Percentiles rank a stretch among this genome's conserved stretches.
These are phyloP conservation scores for Starmerella bombicola DNA, from an alignment of 805 yeast species.

Conservation along the genomic window DNA sequence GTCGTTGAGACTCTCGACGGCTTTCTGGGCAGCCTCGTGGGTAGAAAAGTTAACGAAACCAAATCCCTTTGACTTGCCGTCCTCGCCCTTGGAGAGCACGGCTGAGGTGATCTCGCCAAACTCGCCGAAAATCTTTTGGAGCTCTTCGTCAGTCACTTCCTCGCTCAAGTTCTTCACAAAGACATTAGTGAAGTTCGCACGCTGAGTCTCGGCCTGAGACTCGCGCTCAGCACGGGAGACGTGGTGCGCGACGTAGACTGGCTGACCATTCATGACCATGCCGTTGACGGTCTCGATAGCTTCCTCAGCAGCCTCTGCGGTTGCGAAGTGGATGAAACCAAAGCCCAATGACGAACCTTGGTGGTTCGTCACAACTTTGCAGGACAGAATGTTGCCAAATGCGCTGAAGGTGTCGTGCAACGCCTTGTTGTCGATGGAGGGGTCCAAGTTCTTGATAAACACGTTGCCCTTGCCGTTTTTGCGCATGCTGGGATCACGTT, in stretches of 20 bases:
- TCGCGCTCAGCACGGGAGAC: slow-evolving; percentile 86
- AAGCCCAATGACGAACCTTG: slow-evolving; percentile 86
- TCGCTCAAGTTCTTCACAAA: slow-evolving; percentile 80
- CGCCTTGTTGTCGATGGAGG: slow-evolving; percentile 97
- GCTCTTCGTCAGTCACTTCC: slow-evolving; percentile 42
- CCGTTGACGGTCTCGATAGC: slow-evolving; percentile 97
- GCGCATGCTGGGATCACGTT: slow-evolving; percentile 93
- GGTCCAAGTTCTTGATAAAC: slow-evolving; percentile 95
- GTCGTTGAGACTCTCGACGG: slow-evolving; percentile 86
- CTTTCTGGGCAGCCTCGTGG: slow-evolving; percentile 80
- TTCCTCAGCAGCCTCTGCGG: slow-evolving; percentile 79
- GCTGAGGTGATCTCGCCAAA: slow-evolving; percentile 77
- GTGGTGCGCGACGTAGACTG: slow-evolving; percentile 92
- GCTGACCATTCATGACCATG: slow-evolving; percentile 91
- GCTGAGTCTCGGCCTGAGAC: slow-evolving; percentile 77
- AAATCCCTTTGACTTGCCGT: slow-evolving; percentile 87
- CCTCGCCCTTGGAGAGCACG: slow-evolving; percentile 63
- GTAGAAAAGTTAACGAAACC: slow-evolving; percentile 86
- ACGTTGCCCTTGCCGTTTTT: slow-evolving; percentile 93
- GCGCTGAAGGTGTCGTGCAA: slow-evolving; percentile 95
- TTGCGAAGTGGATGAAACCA: slow-evolving; percentile 95
- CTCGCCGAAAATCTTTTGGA: slow-evolving; percentile 56
- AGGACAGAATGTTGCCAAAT: slow-evolving; percentile 88
- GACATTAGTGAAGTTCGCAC: slow-evolving; percentile 89
- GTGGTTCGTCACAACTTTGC: slow-evolving; percentile 94